Evolutionary conservation across 352 stramenopile genomes (phyloP), one percentile per base, ranked within the genome.

Genomic region (Peronospora destructor): DNA sequence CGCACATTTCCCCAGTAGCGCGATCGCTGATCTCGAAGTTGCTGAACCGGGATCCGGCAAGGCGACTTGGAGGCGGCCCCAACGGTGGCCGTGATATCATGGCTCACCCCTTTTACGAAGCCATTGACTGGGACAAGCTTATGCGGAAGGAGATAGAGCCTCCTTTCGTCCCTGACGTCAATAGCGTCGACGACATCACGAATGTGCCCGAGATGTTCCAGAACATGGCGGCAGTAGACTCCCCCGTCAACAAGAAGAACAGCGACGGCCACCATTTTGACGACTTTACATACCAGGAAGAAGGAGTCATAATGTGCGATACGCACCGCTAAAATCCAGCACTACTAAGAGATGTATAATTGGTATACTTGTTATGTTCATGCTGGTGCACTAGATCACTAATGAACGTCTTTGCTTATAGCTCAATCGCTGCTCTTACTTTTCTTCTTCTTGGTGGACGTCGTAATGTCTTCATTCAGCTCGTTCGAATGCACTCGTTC

Each of bases 21-120:
- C 71, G 79, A 7, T 88, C 76, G 29, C 44, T 91, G 13, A 94
- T 94, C 58, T 85, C 78, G 5, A 91, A 89, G 61, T 59, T 99
- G 42, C 64, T 98, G 30, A 92, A 95, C 44, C 97, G 97, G 50
- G 86, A 98, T 50, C 90, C 94, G 21, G 71, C 77, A 25, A 84
- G 84, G 46, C 81, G 96, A 39, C 79, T 99, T 16, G 96, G 96
- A n/a, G 76, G 78, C 1, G 84, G 84, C 0, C 76, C 81, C 5
- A 89, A 87, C 26, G 84, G 84, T n/a, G 84, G 84, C 0, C 71
- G 73, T 10, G 82, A 94, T 41, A 94, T 94, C 41, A 94, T 94
- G 84, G 80, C 79, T 12, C 82, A 94, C 42, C 77, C 79, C 38
- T 94, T 94, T 45, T 94, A 81, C 52, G 77, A 88, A 52, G 14